These are phyloP conservation scores for Fragaria vesca DNA, from an alignment of 306 rosid species.

Conservation along the genomic window DNA sequence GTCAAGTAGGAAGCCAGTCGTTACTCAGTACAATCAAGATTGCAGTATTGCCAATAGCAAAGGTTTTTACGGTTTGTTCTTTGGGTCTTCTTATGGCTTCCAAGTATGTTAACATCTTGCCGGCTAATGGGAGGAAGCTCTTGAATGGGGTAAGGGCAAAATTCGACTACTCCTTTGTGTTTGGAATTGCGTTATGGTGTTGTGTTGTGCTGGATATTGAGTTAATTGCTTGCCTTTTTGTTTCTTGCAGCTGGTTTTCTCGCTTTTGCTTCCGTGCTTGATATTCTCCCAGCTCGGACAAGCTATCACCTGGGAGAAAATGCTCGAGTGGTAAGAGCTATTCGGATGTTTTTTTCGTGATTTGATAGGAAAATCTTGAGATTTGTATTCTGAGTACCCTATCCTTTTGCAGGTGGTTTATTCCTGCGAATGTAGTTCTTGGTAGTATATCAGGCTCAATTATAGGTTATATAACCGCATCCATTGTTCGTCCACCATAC, in stretches of 20 bases:
- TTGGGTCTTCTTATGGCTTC: slow-evolving; percentile 98
- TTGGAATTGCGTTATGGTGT: not conserved
- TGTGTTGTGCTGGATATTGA: not conserved
- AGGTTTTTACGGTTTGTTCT: slow-evolving; percentile 80
- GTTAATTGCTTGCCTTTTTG: slow-evolving; percentile 9
- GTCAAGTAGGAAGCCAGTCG: slow-evolving; percentile 56
- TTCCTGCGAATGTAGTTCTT: slow-evolving; percentile 80
- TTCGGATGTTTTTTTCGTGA: not conserved
- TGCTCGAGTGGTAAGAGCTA: slow-evolving; percentile 71
- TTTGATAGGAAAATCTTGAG: not conserved
- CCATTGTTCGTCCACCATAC: slow-evolving; percentile 74
- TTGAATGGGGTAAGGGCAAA: slow-evolving; percentile 72
- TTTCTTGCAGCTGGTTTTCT: slow-evolving; percentile 76
- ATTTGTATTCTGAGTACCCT: slow-evolving; percentile 5
- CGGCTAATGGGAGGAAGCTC: slow-evolving; percentile 82
- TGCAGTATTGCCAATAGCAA: slow-evolving; percentile 87
- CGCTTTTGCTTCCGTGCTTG: slow-evolving; percentile 90
- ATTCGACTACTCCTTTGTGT: not conserved
- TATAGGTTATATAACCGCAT: slow-evolving; percentile 80
- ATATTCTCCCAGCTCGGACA: slow-evolving; percentile 93
- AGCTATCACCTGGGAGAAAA: slow-evolving; percentile 73
- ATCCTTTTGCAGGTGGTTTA: slow-evolving; percentile 84
- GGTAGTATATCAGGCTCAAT: slow-evolving; percentile 66
- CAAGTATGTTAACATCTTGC: slow-evolving; percentile 75
- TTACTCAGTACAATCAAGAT: slow-evolving; percentile 66